A percentile compares a stretch with the other conserved stretches of the same genome.
phyloP scores from a whole-genome alignment of 257 asterid species.

The Jacaranda copaia region DNA sequence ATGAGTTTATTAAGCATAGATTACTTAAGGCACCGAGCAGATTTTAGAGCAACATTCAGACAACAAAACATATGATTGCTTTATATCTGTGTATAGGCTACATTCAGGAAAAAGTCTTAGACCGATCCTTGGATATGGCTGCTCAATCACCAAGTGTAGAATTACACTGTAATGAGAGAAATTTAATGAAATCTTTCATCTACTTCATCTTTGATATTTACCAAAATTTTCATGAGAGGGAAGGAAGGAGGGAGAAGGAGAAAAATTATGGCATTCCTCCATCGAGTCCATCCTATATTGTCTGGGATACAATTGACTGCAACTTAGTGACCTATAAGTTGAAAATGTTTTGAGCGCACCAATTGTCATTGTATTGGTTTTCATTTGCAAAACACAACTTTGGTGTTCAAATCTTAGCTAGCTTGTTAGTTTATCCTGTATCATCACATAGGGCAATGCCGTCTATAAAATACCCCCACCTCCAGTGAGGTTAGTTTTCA shows the following conservation, averaged over 20 bases:
- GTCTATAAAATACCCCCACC: neutral
- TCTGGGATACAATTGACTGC: constrained; percentile 26
- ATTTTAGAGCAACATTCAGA: constrained; percentile 21
- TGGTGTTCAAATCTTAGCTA: neutral
- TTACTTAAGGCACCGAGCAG: constrained; percentile 22
- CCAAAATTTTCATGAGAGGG: constrained; percentile 23
- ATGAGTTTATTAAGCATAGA: constrained; percentile 1
- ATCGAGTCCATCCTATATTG: neutral
- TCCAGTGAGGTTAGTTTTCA: neutral
- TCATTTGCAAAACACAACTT: no score
- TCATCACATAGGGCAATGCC: constrained; percentile 4
- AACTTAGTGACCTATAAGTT: constrained; percentile 7
- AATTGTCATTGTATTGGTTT: constrained; percentile 23
- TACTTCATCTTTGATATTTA: constrained; percentile 15
- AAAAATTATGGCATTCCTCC: neutral
- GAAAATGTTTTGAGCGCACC: constrained; percentile 4
- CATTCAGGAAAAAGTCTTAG: constrained; percentile 6
- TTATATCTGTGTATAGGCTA: constrained; percentile 7
- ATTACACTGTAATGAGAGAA: constrained; percentile 6
- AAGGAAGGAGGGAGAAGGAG: neutral
- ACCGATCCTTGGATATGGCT: neutral
- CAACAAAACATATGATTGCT: constrained; percentile 11
- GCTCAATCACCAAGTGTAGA: constrained; percentile 8
- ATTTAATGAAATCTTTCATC: neutral
- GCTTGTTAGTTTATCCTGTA: constrained; percentile 18